phyloP scores from a whole-genome alignment of 495 filamentous ascomycete species.

The Xylaria palmicola region DNA sequence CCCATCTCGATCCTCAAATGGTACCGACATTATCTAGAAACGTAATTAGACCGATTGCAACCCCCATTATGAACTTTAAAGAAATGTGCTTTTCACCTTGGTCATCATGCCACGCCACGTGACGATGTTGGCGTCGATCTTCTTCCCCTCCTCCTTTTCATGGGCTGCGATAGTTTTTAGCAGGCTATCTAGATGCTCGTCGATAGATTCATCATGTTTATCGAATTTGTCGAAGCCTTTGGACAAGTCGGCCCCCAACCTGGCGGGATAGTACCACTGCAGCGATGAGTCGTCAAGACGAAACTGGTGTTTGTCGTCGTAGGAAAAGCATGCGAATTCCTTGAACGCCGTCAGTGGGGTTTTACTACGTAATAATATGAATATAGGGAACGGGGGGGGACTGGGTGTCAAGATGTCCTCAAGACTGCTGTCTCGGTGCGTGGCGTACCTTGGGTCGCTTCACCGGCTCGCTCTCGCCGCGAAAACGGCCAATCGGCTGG shows the following conservation, averaged over 20 bases:
- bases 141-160: constrained; percentile 65
- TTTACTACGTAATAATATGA: background rate
- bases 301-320: constrained; percentile 77
- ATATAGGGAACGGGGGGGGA: no score
- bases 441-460: constrained; percentile 63
- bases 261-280: constrained; percentile 83
- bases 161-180: constrained; percentile 70
- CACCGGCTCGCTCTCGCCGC: constrained; percentile 59
- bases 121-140: constrained; percentile 73
- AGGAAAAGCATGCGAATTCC: constrained; percentile 92
- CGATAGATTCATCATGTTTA: constrained; percentile 74
- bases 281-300: constrained; percentile 74
- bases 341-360: constrained; percentile 24
- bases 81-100: constrained; percentile 56
- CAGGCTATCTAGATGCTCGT: constrained; percentile 87
- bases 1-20: constrained; percentile 81
- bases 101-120: constrained; percentile 99
- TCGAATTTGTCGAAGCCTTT: constrained; percentile 79
- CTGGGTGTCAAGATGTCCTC: no score
- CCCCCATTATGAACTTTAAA: background rate
- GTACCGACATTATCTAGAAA: constrained; percentile 74
- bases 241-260: constrained; percentile 68
- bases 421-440: background rate
- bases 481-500: constrained; percentile 61
- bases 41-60: background rate